phyloP scores from a whole-genome alignment of 108 stramenopile genomes.

The Heterococcus sp. region DNA sequence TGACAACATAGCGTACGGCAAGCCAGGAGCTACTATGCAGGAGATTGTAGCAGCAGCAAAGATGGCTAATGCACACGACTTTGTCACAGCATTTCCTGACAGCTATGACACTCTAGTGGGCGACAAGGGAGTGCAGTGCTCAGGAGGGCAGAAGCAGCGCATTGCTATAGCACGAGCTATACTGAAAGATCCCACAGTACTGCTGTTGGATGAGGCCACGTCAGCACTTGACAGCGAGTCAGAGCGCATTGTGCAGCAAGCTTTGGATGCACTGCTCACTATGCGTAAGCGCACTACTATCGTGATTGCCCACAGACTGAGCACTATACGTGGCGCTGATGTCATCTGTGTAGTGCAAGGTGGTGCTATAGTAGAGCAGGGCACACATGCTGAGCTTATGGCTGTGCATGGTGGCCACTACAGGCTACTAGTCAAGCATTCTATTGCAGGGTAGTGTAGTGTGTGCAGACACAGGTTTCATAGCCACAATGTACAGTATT shows the following conservation, averaged over 20 bases:
- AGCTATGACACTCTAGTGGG: slow-evolving; percentile 64
- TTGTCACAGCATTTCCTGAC: slow-evolving; percentile 70
- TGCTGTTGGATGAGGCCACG: slow-evolving; percentile 85
- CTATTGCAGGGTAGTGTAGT: not conserved
- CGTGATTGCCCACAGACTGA: slow-evolving; percentile 59
- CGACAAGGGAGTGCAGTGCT: slow-evolving; percentile 70
- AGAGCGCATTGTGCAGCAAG: slow-evolving; percentile 57
- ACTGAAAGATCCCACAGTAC: slow-evolving; percentile 67
- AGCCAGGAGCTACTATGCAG: not conserved
- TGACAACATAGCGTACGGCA: slow-evolving; percentile 10
- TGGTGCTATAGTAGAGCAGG: slow-evolving; percentile 78
- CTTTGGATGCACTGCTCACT: slow-evolving; percentile 49
- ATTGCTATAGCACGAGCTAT: slow-evolving; percentile 90
- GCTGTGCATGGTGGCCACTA: slow-evolving; percentile 18
- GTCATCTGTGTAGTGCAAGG: slow-evolving; percentile 76
- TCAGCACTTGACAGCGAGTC: slow-evolving; percentile 73
- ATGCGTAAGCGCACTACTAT: slow-evolving; percentile 40
- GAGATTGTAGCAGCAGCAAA: slow-evolving; percentile 46
- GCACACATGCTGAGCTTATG: slow-evolving; percentile 83
- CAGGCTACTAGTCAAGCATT: slow-evolving; percentile 10
- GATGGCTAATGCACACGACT: slow-evolving; percentile 45
- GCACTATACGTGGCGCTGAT: slow-evolving; percentile 59
- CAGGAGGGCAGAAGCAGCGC: slow-evolving; percentile 92
- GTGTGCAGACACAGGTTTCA: not conserved
- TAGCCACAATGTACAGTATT: not conserved